Conservation (phyloP, 306 rosid genomes). For the Cicer yamashitae region DNA sequence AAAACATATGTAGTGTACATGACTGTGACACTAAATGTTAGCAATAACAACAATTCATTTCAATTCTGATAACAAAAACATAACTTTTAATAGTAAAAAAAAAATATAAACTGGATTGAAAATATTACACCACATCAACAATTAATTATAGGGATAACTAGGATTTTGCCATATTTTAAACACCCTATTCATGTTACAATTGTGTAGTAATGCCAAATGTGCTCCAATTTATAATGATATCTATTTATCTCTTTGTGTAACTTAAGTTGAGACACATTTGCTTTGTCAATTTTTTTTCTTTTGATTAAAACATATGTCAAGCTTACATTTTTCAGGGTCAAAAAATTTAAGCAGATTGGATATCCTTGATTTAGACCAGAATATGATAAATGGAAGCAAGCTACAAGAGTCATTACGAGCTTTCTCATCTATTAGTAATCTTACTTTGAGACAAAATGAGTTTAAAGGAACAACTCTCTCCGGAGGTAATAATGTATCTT, state of each 20-base stretch:
- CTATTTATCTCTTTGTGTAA: background rate
- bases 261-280: background rate
- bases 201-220: background rate
- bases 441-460: background rate
- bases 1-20: no score
- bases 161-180: background rate
- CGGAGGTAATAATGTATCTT: background rate
- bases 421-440: slow-evolving; percentile 19
- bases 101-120: no score
- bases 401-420: slow-evolving; percentile 4
- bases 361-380: background rate
- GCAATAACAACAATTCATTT: no score
- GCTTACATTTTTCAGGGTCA: slow-evolving; percentile 5
- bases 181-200: background rate
- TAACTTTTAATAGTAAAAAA: no score
- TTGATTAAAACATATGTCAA: background rate
- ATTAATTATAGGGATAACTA: background rate
- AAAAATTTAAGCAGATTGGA: background rate
- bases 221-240: background rate
- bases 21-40: no score
- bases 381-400: slow-evolving; percentile 23
- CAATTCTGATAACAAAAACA: no score
- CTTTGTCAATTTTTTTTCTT: background rate
- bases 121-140: no score
- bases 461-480: slow-evolving; percentile 7